Evolutionary conservation across 257 asterid species (phyloP), one percentile per base, ranked within the genome.

Genomic region (Jacaranda mimosifolia): DNA sequence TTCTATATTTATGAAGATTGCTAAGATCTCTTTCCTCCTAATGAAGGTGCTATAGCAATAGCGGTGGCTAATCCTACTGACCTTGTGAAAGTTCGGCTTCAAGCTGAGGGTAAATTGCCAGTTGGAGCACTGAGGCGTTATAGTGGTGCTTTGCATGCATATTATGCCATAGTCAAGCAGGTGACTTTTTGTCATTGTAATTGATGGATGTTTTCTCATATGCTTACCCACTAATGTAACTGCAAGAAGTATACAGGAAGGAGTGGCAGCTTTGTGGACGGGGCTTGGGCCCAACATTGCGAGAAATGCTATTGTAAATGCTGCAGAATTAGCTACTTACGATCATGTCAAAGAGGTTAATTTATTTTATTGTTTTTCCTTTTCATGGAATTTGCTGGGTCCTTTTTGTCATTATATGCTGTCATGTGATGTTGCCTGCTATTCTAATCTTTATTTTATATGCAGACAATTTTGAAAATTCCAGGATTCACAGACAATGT

Each of bases 61-160:
- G 63, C 80, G n/a, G 96, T 94, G 83, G 98, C 98, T 66, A 94
- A 92, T 90, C 98, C 98, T 45, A 94, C 98, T 58, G 98, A 94
- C 88, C 97, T 94, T 52, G 98, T 94, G 75, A 92, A 94, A 86
- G 90, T 92, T 86, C 93, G 98, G 70, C 98, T 94, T 82, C 98
- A 94, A 85, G 92, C 97, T 67, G 98, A 94, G 85, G 96, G 97
- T 38, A 94, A 90, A 87, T 75, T 87, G 73, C 89, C 96, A 14
- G 69, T 84, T 76, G 97, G 97, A 80, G 88, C 70, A 43, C 85
- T 87, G 35, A 90, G 89, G 85, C 96, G 96, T 40, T 94, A 94
- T 84, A 69, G 77, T 59, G 97, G 98, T 82, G 96, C 98, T 86
- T 73, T 92, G 85, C 79, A 90, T 88, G 98, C 98, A 49, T 94